Conservation (phyloP, 2,329 filamentous ascomycete species). For the Arthrocladium fulminans region DNA sequence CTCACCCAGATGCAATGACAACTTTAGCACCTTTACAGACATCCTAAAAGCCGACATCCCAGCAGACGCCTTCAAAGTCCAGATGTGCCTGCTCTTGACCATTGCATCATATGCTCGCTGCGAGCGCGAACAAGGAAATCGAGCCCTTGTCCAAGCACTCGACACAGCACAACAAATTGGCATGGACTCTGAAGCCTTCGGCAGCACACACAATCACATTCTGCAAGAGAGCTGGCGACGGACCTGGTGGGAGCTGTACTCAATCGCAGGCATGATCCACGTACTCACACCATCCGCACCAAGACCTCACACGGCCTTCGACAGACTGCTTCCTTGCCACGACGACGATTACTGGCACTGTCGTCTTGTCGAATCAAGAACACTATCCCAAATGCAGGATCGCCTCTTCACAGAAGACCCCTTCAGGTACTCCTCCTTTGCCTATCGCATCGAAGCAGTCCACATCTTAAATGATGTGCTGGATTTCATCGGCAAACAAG, state of each 20-base stretch:
- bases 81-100: slow-evolving; percentile 31
- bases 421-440: slow-evolving; percentile 69
- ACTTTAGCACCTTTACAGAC: not conserved
- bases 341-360: slow-evolving; percentile 52
- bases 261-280: slow-evolving; percentile 76
- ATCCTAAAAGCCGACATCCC: slow-evolving; percentile 32
- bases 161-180: slow-evolving; percentile 66
- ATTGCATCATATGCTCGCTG: slow-evolving; percentile 29
- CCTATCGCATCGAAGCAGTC: slow-evolving; percentile 73
- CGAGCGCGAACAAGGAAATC: slow-evolving; percentile 28
- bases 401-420: slow-evolving; percentile 64
- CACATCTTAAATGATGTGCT: slow-evolving; percentile 72
- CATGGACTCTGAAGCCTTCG: slow-evolving; percentile 60
- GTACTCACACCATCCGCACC: slow-evolving; percentile 36
- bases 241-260: slow-evolving; percentile 83
- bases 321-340: slow-evolving; percentile 72
- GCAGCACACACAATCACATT: slow-evolving; percentile 49
- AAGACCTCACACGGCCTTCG: slow-evolving; percentile 61
- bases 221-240: slow-evolving; percentile 76
- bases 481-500: slow-evolving; percentile 22
- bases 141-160: slow-evolving; percentile 54
- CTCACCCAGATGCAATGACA: not conserved
- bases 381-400: slow-evolving; percentile 39
- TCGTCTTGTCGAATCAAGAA: slow-evolving; percentile 40
- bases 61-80: slow-evolving; percentile 29